Evolutionary conservation across 2,329 filamentous ascomycete species (phyloP).

Genomic region (Microdochium nivale): DNA sequence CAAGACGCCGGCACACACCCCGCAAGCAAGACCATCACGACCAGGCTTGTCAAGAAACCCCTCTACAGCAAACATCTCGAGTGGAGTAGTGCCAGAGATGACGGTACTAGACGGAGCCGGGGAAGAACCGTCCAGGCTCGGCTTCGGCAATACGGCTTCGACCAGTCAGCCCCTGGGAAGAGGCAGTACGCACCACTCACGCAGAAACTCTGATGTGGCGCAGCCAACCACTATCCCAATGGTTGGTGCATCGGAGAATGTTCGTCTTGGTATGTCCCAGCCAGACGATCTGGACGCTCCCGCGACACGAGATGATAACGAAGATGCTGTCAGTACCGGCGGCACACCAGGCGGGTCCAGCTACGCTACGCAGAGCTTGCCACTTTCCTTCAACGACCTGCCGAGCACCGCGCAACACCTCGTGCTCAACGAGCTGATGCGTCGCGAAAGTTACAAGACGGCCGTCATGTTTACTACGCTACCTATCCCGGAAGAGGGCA

Average conservation of each 20-base stretch:
- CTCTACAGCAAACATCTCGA: neutral
- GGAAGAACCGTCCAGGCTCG: neutral
- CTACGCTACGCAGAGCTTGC: slow-evolving; percentile 52
- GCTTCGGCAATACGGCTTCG: neutral
- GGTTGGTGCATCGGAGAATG: neutral
- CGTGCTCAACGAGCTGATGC: slow-evolving; percentile 79
- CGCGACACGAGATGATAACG: slow-evolving; percentile 9
- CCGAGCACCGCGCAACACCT: slow-evolving; percentile 78
- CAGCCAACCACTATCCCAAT: neutral
- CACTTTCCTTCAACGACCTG: slow-evolving; percentile 78
- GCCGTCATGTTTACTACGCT: slow-evolving; percentile 78
- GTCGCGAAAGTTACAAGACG: slow-evolving; percentile 56
- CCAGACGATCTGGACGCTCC: slow-evolving; percentile 31
- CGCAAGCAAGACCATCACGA: slow-evolving; percentile 7
- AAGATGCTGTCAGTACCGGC: too few species aligned
- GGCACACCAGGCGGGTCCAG: slow-evolving; percentile 26
- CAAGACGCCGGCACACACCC: slow-evolving; percentile 19
- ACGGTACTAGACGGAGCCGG: neutral
- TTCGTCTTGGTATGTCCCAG: slow-evolving; percentile 33
- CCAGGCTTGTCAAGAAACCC: slow-evolving; percentile 12
- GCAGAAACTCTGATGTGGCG: neutral
- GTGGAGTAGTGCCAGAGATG: neutral
- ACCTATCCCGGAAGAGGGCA: slow-evolving; percentile 72
- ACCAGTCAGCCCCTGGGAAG: neutral
- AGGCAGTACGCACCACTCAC: neutral